phyloP scores from a whole-genome alignment of 225 moss, liverwort and hornwort genomes.

The Physcomitrellopsis africana region DNA sequence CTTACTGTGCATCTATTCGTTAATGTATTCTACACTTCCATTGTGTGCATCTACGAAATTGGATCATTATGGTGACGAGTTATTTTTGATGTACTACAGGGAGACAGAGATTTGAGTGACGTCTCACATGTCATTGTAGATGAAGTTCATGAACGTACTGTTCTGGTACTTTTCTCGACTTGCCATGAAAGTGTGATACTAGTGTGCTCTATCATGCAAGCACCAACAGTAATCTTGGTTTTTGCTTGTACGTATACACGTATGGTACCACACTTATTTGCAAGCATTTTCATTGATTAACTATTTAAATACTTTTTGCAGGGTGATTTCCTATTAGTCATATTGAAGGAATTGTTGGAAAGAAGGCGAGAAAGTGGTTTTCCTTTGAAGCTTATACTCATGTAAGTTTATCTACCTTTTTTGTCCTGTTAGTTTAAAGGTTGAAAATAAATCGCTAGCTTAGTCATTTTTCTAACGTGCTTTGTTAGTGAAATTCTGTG shows the following conservation, averaged over 20 bases:
- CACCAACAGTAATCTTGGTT: not conserved
- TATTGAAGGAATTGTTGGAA: slow-evolving; percentile 86
- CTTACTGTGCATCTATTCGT: not conserved
- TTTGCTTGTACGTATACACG: slow-evolving; percentile 12
- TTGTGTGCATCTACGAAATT: slow-evolving; percentile 10
- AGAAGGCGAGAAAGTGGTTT: slow-evolving; percentile 67
- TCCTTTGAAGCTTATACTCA: slow-evolving; percentile 88
- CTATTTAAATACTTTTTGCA: slow-evolving; percentile 37
- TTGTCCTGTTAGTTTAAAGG: slow-evolving; percentile 8
- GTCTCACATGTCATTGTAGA: slow-evolving; percentile 97
- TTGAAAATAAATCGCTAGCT: not conserved
- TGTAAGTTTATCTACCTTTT: slow-evolving; percentile 52
- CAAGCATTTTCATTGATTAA: slow-evolving; percentile 18
- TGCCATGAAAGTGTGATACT: slow-evolving; percentile 10
- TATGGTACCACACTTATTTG: slow-evolving; percentile 3
- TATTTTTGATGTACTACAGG: slow-evolving; percentile 54
- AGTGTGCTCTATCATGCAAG: slow-evolving; percentile 4
- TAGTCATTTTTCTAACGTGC: not conserved
- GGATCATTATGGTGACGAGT: slow-evolving; percentile 14
- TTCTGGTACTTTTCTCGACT: slow-evolving; percentile 63
- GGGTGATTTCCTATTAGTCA: slow-evolving; percentile 96
- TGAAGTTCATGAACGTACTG: slow-evolving; percentile 98
- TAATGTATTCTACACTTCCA: not conserved
- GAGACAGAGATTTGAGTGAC: slow-evolving; percentile 82
- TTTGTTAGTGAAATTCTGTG: not conserved